Base-by-base conservation (phyloP, 305 asterid genomes). In the Solanum hybrid region DNA sequence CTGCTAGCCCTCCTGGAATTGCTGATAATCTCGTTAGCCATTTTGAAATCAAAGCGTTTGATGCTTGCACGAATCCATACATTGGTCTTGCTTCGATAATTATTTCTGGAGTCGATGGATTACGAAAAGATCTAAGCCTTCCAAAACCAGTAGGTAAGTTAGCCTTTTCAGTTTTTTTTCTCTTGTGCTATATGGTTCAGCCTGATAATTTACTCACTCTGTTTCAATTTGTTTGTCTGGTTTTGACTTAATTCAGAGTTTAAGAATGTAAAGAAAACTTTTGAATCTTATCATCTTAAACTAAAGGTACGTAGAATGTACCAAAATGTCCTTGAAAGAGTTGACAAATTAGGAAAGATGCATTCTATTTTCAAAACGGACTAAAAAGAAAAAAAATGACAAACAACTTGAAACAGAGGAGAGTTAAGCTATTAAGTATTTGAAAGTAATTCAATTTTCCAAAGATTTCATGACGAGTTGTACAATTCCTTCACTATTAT, bases 51-150 rank as follows among this genome's bases (percentile, higher is more conserved):
- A 97, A 96, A 93, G 94, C 90, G 14, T 94, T 96, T 38, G 99
- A 97, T 91, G 98, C 98, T 11, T 95, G 98, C 91, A 95, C 99
- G 35, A 97, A 97, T 93, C 98, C 99, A 56, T 92, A 95, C 90
- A 92, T 97, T 36, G 99, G 96, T 32, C 93, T 97, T 89, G 98
- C 99, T 87, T 75, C 99, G 81, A 93, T 96, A 86, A 90, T 93
- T 84, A 95, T 95, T 60, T 96, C 98, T 3, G 99, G 99, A 75
- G 87, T 97, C 80, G 98, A 96, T 35, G 99, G 98, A 87, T 94
- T 97, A 38, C 94, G 96, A 84, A 92, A 85, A 90, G 93, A 93
- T 37, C 56, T 92, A 46, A 88, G 31, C 84, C 94, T 97, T 64
- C 98, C 99, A 13, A 93, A 95, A 88, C 99, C 99, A 12, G 92